Conservation (phyloP, 805 yeast species). For the Crinitomyces ghanaensis region DNA sequence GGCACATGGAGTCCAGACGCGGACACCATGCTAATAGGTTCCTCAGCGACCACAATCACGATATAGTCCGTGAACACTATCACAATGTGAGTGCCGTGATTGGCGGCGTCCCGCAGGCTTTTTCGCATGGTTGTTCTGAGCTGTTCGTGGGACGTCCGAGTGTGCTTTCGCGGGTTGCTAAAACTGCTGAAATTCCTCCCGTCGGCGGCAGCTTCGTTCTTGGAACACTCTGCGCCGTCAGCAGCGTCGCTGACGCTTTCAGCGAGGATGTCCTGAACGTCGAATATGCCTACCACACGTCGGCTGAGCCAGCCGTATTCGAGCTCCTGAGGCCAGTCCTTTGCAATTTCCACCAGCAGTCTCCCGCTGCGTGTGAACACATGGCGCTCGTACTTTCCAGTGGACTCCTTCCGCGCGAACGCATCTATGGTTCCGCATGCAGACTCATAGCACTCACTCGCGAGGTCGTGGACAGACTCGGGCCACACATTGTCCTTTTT, state of each 20-base stretch:
- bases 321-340: conserved; percentile 76
- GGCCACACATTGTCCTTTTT: conserved; percentile 39
- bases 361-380: conserved; percentile 89
- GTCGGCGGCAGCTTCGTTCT: no score
- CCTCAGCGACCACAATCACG: conserved; percentile 41
- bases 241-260: no score
- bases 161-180: conserved; percentile 16
- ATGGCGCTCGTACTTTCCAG: conserved; percentile 45
- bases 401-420: conserved; percentile 47
- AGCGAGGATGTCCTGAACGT: conserved; percentile 29
- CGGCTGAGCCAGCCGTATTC: conserved; percentile 85
- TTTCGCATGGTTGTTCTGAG: no score
- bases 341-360: conserved; percentile 70
- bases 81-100: conserved; percentile 49
- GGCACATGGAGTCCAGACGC: conserved; percentile 34
- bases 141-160: conserved; percentile 2
- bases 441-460: conserved; percentile 36
- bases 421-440: conserved; percentile 65
- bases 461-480: conserved; percentile 19
- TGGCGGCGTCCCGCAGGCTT: no score
- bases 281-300: conserved; percentile 69
- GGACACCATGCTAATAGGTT: conserved; percentile 32
- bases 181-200: no score
- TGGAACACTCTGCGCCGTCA: no score
- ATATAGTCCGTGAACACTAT: conserved; percentile 75